Base-by-base conservation (phyloP, 192 early-diverging fungal genomes). In the Coemansia sp. region DNA sequence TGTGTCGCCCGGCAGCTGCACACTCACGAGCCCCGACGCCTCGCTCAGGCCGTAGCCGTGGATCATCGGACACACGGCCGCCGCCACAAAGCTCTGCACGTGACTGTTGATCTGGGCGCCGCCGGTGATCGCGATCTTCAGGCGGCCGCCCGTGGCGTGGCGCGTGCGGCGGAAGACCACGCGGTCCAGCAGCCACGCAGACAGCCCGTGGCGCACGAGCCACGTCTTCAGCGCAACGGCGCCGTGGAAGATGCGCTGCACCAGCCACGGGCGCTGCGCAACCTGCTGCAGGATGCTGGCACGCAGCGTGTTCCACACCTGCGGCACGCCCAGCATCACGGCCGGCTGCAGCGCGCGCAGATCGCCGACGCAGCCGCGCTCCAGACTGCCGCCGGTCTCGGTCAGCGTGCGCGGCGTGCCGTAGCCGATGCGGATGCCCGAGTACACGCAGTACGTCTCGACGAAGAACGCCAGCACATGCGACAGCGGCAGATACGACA, bases 41-140 rank as follows among this genome's bases (percentile, higher is more conserved):
- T 96, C 93, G 61, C 92, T 89, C 86, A 92, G 85, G 45, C 92
- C 95, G 83, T 94, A 96, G 7, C 95, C 97, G 60, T 92, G 89
- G 42, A 96, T 72, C 67, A 95, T 85, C n/a, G 91, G 88, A 75
- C 91, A 93, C 50, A 97, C 67, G 6, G 86, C 73, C 20, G 89
- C 87, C 4, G 88, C 84, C 55, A 98, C 81, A 63, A 96, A 95
- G 60, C 88, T 82, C 70, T 96, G 95, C 41, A 94, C 96, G 49
- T 93, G 91, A 42, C 72, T 17, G 41, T 91, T 92, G 69, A 98
- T 85, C 48, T 92, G 93, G 19, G 97, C 97, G 65, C 97, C 95
- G 74, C 94, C 95, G 7, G 90, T 89, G 41, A 95, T 73, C 4
- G 90, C 91, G 63, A 89, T 86, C 70, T 89, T 86, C 54, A 98